These are phyloP conservation scores for Coleophoma cylindrospora DNA, from an alignment of 2,329 filamentous ascomycete species.

Conservation along the genomic window DNA sequence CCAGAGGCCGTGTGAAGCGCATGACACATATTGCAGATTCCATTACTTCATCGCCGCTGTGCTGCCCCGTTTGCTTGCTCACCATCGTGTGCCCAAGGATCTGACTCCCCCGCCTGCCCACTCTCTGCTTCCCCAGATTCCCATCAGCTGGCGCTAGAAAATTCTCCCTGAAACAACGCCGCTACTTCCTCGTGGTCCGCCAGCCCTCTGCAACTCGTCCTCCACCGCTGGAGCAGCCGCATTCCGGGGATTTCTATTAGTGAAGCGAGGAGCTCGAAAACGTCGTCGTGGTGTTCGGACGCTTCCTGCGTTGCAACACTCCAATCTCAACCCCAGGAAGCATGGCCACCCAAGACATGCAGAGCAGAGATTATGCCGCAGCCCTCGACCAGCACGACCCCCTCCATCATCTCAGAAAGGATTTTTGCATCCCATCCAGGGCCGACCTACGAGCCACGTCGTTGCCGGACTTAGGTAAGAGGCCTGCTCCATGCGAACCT, in stretches of 20 bases:
- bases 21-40: slow-evolving; percentile 22
- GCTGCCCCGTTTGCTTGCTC: background rate
- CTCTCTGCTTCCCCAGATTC: slow-evolving; percentile 18
- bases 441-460: slow-evolving; percentile 55
- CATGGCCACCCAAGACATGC: slow-evolving; percentile 13
- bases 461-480: slow-evolving; percentile 19
- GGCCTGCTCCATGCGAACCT: background rate
- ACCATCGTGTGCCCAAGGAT: too few relatives aligned
- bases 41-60: slow-evolving; percentile 14
- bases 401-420: slow-evolving; percentile 54
- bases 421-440: slow-evolving; percentile 76
- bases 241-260: too few relatives aligned
- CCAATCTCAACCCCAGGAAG: background rate
- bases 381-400: slow-evolving; percentile 55
- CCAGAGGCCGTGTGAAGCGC: slow-evolving; percentile 5
- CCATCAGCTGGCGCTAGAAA: slow-evolving; percentile 13
- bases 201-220: slow-evolving; percentile 3
- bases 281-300: too few relatives aligned
- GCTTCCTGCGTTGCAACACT: too few relatives aligned
- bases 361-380: slow-evolving; percentile 23
- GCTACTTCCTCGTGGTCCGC: slow-evolving; percentile 3
- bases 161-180: background rate
- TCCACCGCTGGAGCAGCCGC: too few relatives aligned
- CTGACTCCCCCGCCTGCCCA: background rate
- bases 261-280: too few relatives aligned